These are phyloP conservation scores for Colletotrichum plurivorum DNA, from an alignment of 2,329 filamentous ascomycete species.

Conservation along the genomic window DNA sequence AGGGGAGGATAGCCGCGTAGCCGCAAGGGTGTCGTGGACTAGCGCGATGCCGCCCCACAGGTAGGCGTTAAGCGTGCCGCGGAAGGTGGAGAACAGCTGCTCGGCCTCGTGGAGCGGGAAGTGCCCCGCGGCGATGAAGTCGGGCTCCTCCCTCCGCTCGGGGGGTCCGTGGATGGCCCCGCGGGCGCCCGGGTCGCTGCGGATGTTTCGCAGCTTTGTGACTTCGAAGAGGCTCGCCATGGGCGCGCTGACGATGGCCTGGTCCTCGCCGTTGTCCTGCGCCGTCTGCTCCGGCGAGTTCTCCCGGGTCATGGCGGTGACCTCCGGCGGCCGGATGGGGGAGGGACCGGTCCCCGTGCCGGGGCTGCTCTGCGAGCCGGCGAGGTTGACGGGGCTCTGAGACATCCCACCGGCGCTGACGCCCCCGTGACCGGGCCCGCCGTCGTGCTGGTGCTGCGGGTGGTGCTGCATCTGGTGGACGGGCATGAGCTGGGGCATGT, in stretches of 20 bases:
- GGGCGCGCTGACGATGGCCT: constrained; percentile 48
- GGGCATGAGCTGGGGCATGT: constrained; percentile 35
- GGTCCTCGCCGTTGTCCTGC: constrained; percentile 43
- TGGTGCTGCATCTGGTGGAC: neutral
- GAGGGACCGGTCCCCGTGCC: constrained; percentile 40
- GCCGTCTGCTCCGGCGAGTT: constrained; percentile 47
- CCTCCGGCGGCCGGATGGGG: constrained; percentile 41
- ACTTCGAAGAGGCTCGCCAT: constrained; percentile 52
- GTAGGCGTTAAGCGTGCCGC: constrained; percentile 49
- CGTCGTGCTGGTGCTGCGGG: neutral
- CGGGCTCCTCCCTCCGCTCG: constrained; percentile 41
- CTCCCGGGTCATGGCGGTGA: constrained; percentile 51
- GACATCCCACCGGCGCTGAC: constrained; percentile 21
- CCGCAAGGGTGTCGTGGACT: constrained; percentile 47
- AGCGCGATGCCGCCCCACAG: constrained; percentile 51
- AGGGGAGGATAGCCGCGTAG: constrained; percentile 47
- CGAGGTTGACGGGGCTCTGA: constrained; percentile 35
- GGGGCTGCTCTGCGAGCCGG: constrained; percentile 38
- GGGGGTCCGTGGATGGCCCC: constrained; percentile 25
- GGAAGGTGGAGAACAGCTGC: constrained; percentile 47
- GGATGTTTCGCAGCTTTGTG: constrained; percentile 51
- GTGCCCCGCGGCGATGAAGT: constrained; percentile 49
- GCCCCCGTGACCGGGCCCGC: neutral
- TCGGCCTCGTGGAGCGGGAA: constrained; percentile 47
- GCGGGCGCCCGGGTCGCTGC: constrained; percentile 47